phyloP scores from a whole-genome alignment of 495 filamentous ascomycete species.

The Parathielavia hyrcaniae region DNA sequence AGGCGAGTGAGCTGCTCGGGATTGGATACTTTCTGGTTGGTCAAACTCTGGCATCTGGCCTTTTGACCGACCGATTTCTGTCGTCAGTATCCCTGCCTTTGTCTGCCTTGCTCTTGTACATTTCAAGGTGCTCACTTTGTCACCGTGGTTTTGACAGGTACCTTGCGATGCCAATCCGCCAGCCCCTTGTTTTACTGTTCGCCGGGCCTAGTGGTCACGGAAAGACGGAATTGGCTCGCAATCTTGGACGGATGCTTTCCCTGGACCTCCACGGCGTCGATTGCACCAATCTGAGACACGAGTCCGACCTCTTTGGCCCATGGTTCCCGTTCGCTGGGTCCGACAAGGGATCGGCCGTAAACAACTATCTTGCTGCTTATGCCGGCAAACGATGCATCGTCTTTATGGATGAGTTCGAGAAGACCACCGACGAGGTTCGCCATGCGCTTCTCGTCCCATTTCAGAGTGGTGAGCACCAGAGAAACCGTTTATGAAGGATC shows the following conservation, averaged over 20 bases:
- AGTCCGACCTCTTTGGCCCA: constrained; percentile 47
- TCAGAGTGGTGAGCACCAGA: constrained; percentile 33
- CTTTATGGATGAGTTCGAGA: constrained; percentile 56
- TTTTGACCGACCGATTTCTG: neutral
- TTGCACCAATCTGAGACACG: constrained; percentile 35
- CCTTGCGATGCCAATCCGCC: constrained; percentile 15
- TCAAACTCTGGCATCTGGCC: neutral
- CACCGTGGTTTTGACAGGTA: neutral
- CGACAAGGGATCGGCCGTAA: constrained; percentile 41
- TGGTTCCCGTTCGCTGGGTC: constrained; percentile 30
- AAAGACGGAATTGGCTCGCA: constrained; percentile 45
- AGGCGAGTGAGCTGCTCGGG: neutral
- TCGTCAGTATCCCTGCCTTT: neutral
- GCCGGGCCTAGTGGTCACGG: constrained; percentile 50
- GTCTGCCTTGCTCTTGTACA: too few species aligned
- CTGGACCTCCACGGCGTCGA: constrained; percentile 40
- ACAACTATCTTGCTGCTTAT: constrained; percentile 49
- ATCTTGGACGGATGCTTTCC: constrained; percentile 41
- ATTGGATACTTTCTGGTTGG: constrained; percentile 5
- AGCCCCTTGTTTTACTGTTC: constrained; percentile 41
- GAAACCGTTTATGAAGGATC: neutral
- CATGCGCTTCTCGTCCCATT: constrained; percentile 43
- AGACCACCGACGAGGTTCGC: constrained; percentile 42
- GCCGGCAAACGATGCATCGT: constrained; percentile 41
- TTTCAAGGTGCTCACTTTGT: too few species aligned